Evolutionary conservation across 202 grass and related monocot genomes (phyloP), one percentile per base, ranked within the genome.

Genomic region (Carex sylvatica): DNA sequence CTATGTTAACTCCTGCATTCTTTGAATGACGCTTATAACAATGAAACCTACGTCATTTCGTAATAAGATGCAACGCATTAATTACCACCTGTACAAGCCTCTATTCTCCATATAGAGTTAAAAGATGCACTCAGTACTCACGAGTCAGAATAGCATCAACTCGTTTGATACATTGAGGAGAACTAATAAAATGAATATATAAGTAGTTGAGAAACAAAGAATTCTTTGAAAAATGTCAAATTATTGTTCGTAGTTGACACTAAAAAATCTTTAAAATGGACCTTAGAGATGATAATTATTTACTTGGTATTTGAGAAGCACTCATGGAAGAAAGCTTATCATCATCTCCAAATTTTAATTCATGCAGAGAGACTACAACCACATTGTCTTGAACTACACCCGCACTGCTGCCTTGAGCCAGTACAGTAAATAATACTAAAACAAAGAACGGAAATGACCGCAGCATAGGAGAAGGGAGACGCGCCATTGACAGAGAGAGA

Each of bases 231-330:
- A 10, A 46, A 10, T 46, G 9, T 46, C 9, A 49, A 13, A 49
- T 49, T 12, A 13, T 49, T 49, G 46, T 49, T 49, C 0, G 46
- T 49, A 49, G 10, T 13, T 49, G 46, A 49, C 46, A 49, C 2
- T 49, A 49, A 49, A 75, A 36, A 58, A 3, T 18, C 5, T 58
- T 78, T 22, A 40, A 31, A 31, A 44, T 59, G 26, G 47, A 79
- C 35, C 59, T 61, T 69, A 79, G 30, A 5, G 11, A 18, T 62
- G 65, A 73, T 35, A 35, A 35, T 35, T 6, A n/a, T 5, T 18
- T 82, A 93, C 90, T 89, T 85, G 55, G 65, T 74, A 46, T 80
- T n/a, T 86, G 10, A 75, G 87, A 76, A 54, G 60, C 53, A 9
- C 62, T 47, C 35, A 8, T 74, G 23, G 69, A 44, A 13, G 66